A percentile compares a stretch with the other conserved stretches of the same genome.
Conservation (phyloP, 73 alveolate genomes). For the Paramecium pentaurelia region DNA sequence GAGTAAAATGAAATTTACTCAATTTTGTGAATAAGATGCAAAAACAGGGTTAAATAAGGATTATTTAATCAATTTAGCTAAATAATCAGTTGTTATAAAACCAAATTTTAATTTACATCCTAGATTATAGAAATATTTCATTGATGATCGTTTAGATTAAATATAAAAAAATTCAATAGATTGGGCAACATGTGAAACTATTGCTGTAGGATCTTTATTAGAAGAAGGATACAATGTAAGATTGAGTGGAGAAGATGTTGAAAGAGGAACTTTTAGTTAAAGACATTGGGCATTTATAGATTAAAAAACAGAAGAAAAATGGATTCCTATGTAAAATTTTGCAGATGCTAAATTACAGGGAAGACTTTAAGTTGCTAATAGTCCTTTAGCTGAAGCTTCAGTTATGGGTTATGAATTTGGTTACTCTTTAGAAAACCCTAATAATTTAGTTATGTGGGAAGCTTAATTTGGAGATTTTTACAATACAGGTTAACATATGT, state of each 20-base stretch:
- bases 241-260: constrained; percentile 96
- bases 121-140: constrained; percentile 50
- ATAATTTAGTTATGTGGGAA: constrained; percentile 89
- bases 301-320: constrained; percentile 67
- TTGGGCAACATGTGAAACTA: constrained; percentile 62
- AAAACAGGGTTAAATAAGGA: constrained; percentile 36
- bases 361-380: constrained; percentile 65
- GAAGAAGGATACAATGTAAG: constrained; percentile 73
- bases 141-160: constrained; percentile 29
- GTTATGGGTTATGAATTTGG: constrained; percentile 80
- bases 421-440: constrained; percentile 82
- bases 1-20: constrained; percentile 67
- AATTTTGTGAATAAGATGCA: constrained; percentile 21
- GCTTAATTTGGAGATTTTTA: constrained; percentile 81
- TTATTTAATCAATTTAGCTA: constrained; percentile 27
- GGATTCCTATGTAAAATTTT: constrained; percentile 60
- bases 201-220: constrained; percentile 48
- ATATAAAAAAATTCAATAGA: constrained; percentile 26
- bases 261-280: constrained; percentile 96
- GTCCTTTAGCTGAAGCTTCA: constrained; percentile 75
- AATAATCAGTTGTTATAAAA: constrained; percentile 42
- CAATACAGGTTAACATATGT: constrained; percentile 55
- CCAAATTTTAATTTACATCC: constrained; percentile 48
- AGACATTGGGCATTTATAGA: constrained; percentile 85
- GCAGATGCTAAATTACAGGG: constrained; percentile 59